Base-by-base conservation (phyloP, 495 filamentous ascomycete species). In the Penicillium antarcticum region DNA sequence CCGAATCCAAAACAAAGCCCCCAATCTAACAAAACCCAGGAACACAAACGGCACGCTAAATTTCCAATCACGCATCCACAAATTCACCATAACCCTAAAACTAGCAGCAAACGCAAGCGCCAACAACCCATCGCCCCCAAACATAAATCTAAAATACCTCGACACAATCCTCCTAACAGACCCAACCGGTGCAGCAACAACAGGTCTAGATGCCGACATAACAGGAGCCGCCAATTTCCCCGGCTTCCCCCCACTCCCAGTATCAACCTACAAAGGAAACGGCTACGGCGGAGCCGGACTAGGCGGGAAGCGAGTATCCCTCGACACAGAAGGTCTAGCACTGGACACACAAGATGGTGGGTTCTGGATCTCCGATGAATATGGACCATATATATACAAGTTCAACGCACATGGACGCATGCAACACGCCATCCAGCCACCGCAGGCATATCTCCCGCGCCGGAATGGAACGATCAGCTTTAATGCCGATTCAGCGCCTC, bases 341-440 rank as follows among this genome's bases (percentile, higher is more conserved):
- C 76, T 92, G 13, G 78, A 73, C 37, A 18, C 21, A 5, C 47
- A 64, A 0, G 81, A 90, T 48, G 82, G 80, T 48, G 71, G 73
- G 2, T 91, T 91, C 74, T 92, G 86, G 86, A 71, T 92, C 29
- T 83, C 77, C 32, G 88, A 92, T 62, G 88, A 94, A 62, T 92
- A 92, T 61, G 88, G 88, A 4, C 87, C 86, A 0, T 91, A 84
- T 53, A 70, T 89, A 18, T 91, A 85, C 73, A 76, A 84, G 9
- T 92, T 91, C 73, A 69, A 73, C 51, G 40, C 53, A 8, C 56
- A 58, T 0, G 88, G 89, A 23, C 73, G 69, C 37, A 84, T 94
- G 80, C 59, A 79, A 11, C 63, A 68, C 1, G 87, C 87, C 3
- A 85, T 92, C 47, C 79, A 78, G 26, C 87, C 88, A 0, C 86